phyloP scores from a whole-genome alignment of 768 basidiomycete species.

The Hypholoma sublateritium region DNA sequence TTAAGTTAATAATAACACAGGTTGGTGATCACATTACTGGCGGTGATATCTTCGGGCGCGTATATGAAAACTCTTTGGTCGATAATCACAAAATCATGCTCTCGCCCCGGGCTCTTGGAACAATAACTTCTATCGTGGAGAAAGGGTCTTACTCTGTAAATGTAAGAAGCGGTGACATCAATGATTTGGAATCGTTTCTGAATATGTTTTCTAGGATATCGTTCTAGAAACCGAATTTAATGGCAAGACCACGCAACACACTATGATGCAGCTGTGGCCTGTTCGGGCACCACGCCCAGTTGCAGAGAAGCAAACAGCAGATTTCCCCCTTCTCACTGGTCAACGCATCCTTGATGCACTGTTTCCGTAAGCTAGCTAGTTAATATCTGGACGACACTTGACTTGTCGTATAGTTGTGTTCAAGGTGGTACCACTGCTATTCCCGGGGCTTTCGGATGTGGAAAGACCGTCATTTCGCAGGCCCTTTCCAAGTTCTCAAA shows the following conservation, averaged over 20 bases:
- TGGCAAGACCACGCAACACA: slow-evolving; percentile 89
- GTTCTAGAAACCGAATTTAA: slow-evolving; percentile 98
- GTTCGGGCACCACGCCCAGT: slow-evolving; percentile 97
- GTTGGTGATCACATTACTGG: slow-evolving; percentile 97
- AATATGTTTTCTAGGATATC: slow-evolving; percentile 61
- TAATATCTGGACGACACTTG: neutral
- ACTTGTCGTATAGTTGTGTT: slow-evolving; percentile 63
- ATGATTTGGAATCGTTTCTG: neutral
- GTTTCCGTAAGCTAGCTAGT: slow-evolving; percentile 71
- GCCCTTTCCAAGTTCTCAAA: slow-evolving; percentile 98
- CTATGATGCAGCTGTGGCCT: slow-evolving; percentile 98
- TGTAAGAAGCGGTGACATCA: slow-evolving; percentile 44
- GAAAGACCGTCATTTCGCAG: slow-evolving; percentile 98
- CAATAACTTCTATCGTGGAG: slow-evolving; percentile 90
- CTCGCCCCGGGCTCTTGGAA: slow-evolving; percentile 89
- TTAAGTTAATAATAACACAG: slow-evolving; percentile 34
- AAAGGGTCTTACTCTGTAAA: slow-evolving; percentile 92
- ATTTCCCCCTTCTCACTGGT: slow-evolving; percentile 90
- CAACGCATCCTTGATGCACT: slow-evolving; percentile 96
- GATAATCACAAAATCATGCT: slow-evolving; percentile 98
- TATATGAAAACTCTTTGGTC: slow-evolving; percentile 97
- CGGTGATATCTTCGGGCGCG: slow-evolving; percentile 92
- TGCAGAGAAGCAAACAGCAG: slow-evolving; percentile 91
- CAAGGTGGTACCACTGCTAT: slow-evolving; percentile 97
- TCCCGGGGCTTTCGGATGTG: slow-evolving; percentile 98